phyloP scores from a whole-genome alignment of 768 basidiomycete genomes.

The Dictyophora rubrovolvata region DNA sequence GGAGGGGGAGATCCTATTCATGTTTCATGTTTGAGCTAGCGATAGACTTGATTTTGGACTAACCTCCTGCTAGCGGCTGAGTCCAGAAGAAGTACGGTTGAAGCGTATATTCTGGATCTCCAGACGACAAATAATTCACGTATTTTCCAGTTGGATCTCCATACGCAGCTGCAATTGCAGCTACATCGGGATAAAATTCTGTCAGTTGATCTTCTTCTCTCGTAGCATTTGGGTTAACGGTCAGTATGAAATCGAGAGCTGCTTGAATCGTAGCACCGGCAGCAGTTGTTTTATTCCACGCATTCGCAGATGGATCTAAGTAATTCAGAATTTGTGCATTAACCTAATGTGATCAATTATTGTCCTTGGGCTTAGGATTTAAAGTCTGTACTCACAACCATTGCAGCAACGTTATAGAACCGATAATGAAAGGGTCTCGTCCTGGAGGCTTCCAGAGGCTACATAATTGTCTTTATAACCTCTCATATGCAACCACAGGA shows the following conservation, averaged over 20 bases:
- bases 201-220: conserved; percentile 15
- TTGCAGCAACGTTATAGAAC: conserved; percentile 56
- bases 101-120: conserved; percentile 6
- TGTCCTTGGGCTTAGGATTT: background rate
- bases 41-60: background rate
- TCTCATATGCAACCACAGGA: background rate
- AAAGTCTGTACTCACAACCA: conserved; percentile 44
- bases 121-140: conserved; percentile 26
- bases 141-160: conserved; percentile 57
- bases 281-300: conserved; percentile 37
- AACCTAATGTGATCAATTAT: conserved; percentile 23
- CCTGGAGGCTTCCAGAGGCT: conserved; percentile 53
- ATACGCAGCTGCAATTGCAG: conserved; percentile 44
- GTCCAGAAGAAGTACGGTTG: conserved; percentile 5
- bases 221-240: conserved; percentile 30
- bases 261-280: conserved; percentile 44
- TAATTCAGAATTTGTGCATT: conserved; percentile 45
- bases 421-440: conserved; percentile 60
- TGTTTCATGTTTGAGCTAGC: background rate
- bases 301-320: conserved; percentile 30
- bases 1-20: background rate
- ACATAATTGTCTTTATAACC: conserved; percentile 8
- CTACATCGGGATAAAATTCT: conserved; percentile 49
- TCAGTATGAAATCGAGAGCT: conserved; percentile 49
- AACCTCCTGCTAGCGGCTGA: conserved; percentile 10